Evolutionary conservation across 495 filamentous ascomycete genomes (phyloP), one percentile per base, ranked within the genome.

Genomic region (Mycothermus thermophilus): DNA sequence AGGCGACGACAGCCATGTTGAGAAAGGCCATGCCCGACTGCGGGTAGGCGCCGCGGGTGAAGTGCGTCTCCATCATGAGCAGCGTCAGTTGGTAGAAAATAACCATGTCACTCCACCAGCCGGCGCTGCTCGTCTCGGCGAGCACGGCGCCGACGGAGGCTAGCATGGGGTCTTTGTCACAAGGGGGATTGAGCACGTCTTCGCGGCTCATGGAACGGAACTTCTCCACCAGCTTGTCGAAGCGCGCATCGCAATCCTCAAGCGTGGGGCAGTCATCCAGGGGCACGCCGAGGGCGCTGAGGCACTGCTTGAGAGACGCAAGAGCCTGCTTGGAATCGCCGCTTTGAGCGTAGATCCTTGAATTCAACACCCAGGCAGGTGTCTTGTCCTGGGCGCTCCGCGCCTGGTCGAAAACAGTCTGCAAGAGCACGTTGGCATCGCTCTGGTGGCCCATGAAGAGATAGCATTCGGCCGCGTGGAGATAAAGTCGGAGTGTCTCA

Each of bases 81-180:
- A 88, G 67, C 4, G 75, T 62, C 38, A 82, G 72, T 34, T 80
- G 74, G 50, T 86, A 92, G 54, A 86, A 93, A 16, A 74, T 68
- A 15, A 83, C 47, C 12, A 64, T 58, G 50, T 90, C 75, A 44
- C 72, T 75, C 84, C 84, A 94, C 57, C 80, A 93, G 1, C 79
- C 79, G n/a, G 83, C 75, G 32, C 75, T 74, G 38, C 80, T 69
- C 8, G 82, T 75, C 52, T 93, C 86, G 0, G 75, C 66, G 38
- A 93, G 64, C 17, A 92, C 74, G 0, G 79, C 71, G 11, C 80
- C 84, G 8, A 83, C 66, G 0, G 75, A 79, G 14, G 75, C 57
- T 26, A 83, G 48, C 17, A 55, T 64, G 4, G 66, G 55, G 40
- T 81, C 74, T 16, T 62, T 57, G 27, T 57, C 56, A 30, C 63